Conservation (phyloP, 345 rosid genomes). For the Linum lewisii region DNA sequence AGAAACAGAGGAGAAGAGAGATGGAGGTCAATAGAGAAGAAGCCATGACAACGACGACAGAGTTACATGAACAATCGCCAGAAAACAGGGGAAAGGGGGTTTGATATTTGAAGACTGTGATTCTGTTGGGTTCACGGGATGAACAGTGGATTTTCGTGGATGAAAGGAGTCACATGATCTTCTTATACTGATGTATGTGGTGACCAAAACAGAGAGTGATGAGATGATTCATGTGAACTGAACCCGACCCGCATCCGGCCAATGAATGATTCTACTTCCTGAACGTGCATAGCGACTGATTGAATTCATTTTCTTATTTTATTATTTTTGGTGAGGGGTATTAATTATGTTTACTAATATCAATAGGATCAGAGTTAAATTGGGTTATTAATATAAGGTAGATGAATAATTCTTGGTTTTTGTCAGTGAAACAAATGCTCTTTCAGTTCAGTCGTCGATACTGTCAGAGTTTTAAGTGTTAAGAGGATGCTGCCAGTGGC, state of each 20-base stretch:
- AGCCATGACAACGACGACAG: slow-evolving; percentile 4
- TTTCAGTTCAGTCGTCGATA: too few relatives aligned
- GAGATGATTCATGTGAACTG: neutral
- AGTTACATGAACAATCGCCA: slow-evolving; percentile 6
- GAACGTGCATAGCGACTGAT: too few relatives aligned
- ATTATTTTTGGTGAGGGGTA: too few relatives aligned
- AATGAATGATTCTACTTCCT: too few relatives aligned
- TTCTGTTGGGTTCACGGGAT: neutral
- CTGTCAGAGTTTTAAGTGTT: too few relatives aligned
- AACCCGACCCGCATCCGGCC: neutral
- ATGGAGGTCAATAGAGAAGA: slow-evolving; percentile 18
- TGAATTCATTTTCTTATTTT: too few relatives aligned
- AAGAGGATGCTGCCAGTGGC: too few relatives aligned
- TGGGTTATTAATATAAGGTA: too few relatives aligned
- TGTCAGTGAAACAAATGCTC: too few relatives aligned
- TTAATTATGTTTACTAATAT: too few relatives aligned
- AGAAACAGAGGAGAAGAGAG: slow-evolving; percentile 17
- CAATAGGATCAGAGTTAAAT: too few relatives aligned
- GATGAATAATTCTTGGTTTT: too few relatives aligned
- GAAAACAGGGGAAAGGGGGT: neutral
- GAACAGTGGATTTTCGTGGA: neutral
- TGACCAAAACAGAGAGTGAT: neutral
- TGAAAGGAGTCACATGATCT: neutral
- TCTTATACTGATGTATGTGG: neutral
- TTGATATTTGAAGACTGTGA: neutral